Base-by-base conservation (phyloP, 331 rosid genomes). In the Pyrus hybrid region DNA sequence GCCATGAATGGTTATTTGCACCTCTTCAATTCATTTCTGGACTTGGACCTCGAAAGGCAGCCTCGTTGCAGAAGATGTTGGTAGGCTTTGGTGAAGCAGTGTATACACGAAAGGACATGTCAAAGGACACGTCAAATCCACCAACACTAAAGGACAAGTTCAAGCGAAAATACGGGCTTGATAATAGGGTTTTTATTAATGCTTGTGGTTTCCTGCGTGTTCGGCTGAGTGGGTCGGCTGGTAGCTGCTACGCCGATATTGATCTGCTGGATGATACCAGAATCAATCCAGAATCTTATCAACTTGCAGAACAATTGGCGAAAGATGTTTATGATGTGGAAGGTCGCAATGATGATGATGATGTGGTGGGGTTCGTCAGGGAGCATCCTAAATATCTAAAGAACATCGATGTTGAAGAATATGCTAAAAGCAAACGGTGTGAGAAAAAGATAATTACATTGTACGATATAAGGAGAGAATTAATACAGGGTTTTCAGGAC, bases 241-340 rank as follows among this genome's bases (percentile, higher is more conserved):
- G 91, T 45, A 87, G 87, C 79, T 86, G 96, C 83, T 85, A 91
- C 80, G 90, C 90, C 60, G 88, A 85, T 84, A 90, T 92, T 66
- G 99, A 94, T 85, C 85, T 94, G 80, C 83, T 94, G 83, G 99
- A 94, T 83, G 97, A 94, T 86, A 94, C 99, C 22, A 86, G 99
- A 82, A 94, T 94, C 71, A 97, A 94, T 83, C 99, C 99, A 3
- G 99, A 94, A 77, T 92, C 99, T 28, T 94, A 94, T 89, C 74
- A 57, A 68, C 87, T 90, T 73, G 99, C 99, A 1, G 93, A 90
- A 86, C 96, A 92, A 81, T 84, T 94, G 85, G 99, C 97, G 29
- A 94, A 87, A 88, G 99, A 90, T 83, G 96, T 94, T 49, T 89
- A 82, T 82, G 97, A 85, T 37, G 92, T 76, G 60, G 97, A 92